Evolutionary conservation across 2,329 filamentous ascomycete genomes (phyloP), one percentile per base, ranked within the genome.

Genomic region (Coniochaeta prunicola): DNA sequence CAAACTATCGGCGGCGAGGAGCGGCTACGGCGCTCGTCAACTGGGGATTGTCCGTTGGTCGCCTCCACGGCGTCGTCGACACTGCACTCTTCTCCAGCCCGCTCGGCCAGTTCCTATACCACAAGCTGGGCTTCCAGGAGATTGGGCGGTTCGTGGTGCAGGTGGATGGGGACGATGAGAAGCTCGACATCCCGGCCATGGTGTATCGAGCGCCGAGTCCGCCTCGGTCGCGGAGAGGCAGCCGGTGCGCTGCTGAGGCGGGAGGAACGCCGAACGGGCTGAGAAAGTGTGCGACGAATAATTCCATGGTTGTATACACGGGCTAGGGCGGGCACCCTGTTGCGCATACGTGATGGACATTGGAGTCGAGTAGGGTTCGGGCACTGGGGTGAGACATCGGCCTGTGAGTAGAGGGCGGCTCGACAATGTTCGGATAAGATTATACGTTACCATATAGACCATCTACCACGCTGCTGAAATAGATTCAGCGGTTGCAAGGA

Each of bases 51-150:
- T 54, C 61, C 2, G 57, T 60, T 40, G 66, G 64, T 8, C 55
- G 53, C 0, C 21, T 45, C 12, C 24, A 59, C 7, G 61, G 65
- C 4, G 40, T 64, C 28, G 36, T 64, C 28, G 36, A 60, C 55
- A 63, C 65, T 10, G 66, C 66, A 1, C 63, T 66, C 24, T 66
- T 67, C 56, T 65, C 65, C 3, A 64, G 64, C 54, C 64, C 66
- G 2, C 65, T 66, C 64, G 66, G 66, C 17, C 28, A 61, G 31
- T 12, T 33, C 15, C 40, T 67, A 40, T 67, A 67, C 34, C 34
- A 26, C 26, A 62, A 62, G 54, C 54, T 67, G 3, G 66, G 66
- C 4, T 67, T 67, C 53, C 53, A 56, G 19, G 61, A 65, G 58
- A 60, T 66, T 10, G 64, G 62, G 6, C 48, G 58, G 24, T 66